Evolutionary conservation across 257 asterid genomes (phyloP).

Genomic region (Przewalskia tangutica): DNA sequence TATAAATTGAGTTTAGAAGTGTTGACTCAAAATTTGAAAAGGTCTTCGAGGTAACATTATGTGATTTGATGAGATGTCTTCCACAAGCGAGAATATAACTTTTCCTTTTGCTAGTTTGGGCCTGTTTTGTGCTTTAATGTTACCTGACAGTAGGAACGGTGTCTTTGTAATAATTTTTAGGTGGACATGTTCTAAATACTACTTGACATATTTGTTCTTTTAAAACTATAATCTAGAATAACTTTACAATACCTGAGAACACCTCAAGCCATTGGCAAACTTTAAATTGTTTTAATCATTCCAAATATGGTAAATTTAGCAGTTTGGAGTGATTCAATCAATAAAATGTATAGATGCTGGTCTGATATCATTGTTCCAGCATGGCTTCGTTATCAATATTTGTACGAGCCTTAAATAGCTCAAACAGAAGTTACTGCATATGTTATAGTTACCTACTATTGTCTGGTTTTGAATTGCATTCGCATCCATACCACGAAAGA

Average conservation of each 20-base stretch:
- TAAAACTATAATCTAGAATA: neutral
- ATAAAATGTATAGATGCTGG: neutral
- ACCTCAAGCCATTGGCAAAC: neutral
- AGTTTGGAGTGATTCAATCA: neutral
- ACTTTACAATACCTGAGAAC: neutral
- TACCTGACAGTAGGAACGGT: neutral
- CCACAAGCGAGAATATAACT: neutral
- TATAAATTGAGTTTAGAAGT: neutral
- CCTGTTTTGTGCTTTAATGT: neutral
- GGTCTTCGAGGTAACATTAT: neutral
- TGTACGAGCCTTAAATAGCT: neutral
- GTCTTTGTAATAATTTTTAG: neutral
- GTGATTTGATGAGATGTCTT: neutral
- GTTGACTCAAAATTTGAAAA: neutral
- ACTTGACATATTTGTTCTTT: neutral
- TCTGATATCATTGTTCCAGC: neutral
- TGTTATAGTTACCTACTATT: neutral
- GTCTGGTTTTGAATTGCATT: neutral
- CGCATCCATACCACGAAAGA: neutral
- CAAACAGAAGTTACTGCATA: neutral
- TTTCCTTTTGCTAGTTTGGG: neutral
- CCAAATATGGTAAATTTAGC: neutral
- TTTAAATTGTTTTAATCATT: neutral
- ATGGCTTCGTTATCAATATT: neutral
- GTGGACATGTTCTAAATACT: neutral